phyloP scores from a whole-genome alignment of 2,329 filamentous ascomycete species.

The Aspergillus phoenicis region DNA sequence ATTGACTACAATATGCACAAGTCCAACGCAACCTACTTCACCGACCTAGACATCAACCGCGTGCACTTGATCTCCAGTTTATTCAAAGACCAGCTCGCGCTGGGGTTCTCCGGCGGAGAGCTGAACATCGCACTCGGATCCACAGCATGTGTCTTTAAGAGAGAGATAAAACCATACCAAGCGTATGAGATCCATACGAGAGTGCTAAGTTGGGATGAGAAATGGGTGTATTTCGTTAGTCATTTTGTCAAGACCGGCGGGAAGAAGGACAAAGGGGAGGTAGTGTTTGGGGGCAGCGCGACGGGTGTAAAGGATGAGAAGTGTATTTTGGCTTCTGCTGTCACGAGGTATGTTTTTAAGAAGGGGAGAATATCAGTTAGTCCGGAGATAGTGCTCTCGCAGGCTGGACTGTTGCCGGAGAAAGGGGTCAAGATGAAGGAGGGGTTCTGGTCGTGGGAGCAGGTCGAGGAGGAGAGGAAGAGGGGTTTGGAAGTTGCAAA shows the following conservation, averaged over 20 bases:
- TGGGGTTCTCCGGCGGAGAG: constrained; percentile 8
- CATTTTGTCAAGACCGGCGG: constrained; percentile 62
- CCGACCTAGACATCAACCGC: constrained; percentile 23
- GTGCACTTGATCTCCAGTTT: background rate
- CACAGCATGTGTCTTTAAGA: constrained; percentile 67
- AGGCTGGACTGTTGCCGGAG: constrained; percentile 7
- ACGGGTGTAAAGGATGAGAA: constrained; percentile 39
- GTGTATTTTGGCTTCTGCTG: constrained; percentile 66
- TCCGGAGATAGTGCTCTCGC: constrained; percentile 55
- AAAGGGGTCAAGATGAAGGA: background rate
- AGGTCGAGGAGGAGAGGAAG: constrained; percentile 7
- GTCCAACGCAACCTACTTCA: constrained; percentile 24
- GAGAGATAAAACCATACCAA: constrained; percentile 66
- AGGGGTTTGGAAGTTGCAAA: constrained; percentile 9
- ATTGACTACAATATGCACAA: constrained; percentile 26
- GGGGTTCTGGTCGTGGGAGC: background rate
- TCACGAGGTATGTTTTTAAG: constrained; percentile 77
- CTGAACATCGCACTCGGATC: constrained; percentile 66
- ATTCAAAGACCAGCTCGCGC: constrained; percentile 9
- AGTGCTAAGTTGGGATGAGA: constrained; percentile 70
- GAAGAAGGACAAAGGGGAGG: background rate
- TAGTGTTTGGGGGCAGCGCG: constrained; percentile 24
- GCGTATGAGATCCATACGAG: constrained; percentile 70
- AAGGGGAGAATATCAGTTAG: constrained; percentile 74
- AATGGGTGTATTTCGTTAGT: constrained; percentile 73